Evolutionary conservation across 2,329 filamentous ascomycete species (phyloP).

Genomic region (Acrocalymma vagum): DNA sequence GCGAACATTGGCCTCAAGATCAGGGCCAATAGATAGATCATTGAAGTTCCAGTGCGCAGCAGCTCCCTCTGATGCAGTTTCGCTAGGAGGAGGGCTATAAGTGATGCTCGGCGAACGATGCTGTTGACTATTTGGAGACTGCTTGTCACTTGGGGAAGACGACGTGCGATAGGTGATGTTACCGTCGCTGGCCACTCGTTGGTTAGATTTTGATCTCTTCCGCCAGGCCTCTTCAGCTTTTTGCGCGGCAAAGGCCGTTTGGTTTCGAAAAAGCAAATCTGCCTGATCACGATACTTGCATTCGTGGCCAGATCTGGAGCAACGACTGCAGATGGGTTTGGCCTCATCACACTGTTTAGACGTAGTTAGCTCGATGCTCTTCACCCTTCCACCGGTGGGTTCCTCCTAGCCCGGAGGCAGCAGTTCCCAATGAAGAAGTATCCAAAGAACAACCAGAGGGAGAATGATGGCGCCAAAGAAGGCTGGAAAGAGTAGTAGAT

Average conservation of each 20-base stretch:
- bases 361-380: too few species aligned
- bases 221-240: conserved; percentile 44
- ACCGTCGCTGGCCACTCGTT: conserved; percentile 23
- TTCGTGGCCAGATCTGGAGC: conserved; percentile 33
- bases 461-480: background rate
- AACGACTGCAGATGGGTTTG: conserved; percentile 40
- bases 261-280: conserved; percentile 43
- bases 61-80: background rate
- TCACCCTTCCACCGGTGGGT: too few species aligned
- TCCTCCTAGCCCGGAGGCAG: too few species aligned
- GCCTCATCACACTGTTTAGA: conserved; percentile 39
- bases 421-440: background rate
- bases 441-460: background rate
- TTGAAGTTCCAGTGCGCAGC: conserved; percentile 12
- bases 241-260: conserved; percentile 42
- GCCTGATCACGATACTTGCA: conserved; percentile 44
- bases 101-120: too few species aligned
- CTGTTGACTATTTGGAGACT: conserved; percentile 15
- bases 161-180: conserved; percentile 10
- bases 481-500: background rate
- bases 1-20: conserved; percentile 25
- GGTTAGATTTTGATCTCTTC: conserved; percentile 38
- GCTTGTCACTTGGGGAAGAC: conserved; percentile 21
- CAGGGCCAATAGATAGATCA: conserved; percentile 19
- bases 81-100: background rate